phyloP scores from a whole-genome alignment of 2,329 filamentous ascomycete species.

The Aspergillus bombycis region DNA sequence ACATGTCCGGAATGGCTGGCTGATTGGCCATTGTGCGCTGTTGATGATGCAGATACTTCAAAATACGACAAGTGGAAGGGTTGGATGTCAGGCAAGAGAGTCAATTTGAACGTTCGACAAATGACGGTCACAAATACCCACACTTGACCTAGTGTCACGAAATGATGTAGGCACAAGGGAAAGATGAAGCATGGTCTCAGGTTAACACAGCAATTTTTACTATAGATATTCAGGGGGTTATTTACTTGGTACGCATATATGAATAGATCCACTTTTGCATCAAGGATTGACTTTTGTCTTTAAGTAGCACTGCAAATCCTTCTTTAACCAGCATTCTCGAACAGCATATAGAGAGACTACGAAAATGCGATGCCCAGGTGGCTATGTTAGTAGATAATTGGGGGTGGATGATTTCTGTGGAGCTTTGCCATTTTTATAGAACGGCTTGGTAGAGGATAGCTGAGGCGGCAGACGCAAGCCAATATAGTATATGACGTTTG shows the following conservation, averaged over 20 bases:
- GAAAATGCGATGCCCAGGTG: background rate
- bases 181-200: background rate
- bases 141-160: background rate
- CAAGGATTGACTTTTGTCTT: background rate
- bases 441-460: background rate
- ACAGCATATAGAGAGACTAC: background rate
- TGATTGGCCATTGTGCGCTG: slow-evolving; percentile 66
- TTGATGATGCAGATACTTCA: slow-evolving; percentile 39
- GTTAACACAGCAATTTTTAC: background rate
- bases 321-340: background rate
- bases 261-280: no score
- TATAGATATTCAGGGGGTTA: background rate
- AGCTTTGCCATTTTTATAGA: background rate
- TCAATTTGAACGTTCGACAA: slow-evolving; percentile 92
- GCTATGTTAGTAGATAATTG: background rate
- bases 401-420: background rate
- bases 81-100: slow-evolving; percentile 85
- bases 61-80: slow-evolving; percentile 72
- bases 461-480: background rate
- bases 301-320: background rate
- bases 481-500: background rate
- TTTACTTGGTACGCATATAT: background rate
- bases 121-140: slow-evolving; percentile 55
- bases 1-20: slow-evolving; percentile 77
- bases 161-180: background rate